Conservation (phyloP, 2,329 filamentous ascomycete species). For the Drechslera avenae region DNA sequence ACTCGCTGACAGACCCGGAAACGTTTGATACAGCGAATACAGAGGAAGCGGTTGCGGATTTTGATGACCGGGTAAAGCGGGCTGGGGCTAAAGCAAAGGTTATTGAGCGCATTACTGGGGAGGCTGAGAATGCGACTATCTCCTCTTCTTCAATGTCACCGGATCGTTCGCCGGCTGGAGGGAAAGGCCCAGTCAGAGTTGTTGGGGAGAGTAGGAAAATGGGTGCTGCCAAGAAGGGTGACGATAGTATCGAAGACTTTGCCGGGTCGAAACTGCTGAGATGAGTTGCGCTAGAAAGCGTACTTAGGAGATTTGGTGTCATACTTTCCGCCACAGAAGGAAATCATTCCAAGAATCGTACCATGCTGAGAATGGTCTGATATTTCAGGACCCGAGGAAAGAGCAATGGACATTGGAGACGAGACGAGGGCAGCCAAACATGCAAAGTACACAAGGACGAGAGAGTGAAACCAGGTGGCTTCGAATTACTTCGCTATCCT, state of each 20-base stretch:
- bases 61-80: slow-evolving; percentile 85
- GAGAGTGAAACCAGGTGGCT: slow-evolving; percentile 15
- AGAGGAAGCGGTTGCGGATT: slow-evolving; percentile 87
- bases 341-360: not conserved
- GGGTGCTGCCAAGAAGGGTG: slow-evolving; percentile 22
- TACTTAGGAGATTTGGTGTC: too few species aligned
- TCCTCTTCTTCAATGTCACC: slow-evolving; percentile 11
- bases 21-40: slow-evolving; percentile 80
- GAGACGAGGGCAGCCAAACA: not conserved
- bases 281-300: slow-evolving; percentile 11
- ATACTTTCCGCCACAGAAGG: not conserved
- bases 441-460: slow-evolving; percentile 3
- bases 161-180: slow-evolving; percentile 39
- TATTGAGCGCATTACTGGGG: slow-evolving; percentile 71
- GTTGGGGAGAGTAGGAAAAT: slow-evolving; percentile 18
- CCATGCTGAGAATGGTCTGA: not conserved
- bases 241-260: slow-evolving; percentile 45
- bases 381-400: not conserved
- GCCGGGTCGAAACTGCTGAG: slow-evolving; percentile 34
- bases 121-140: slow-evolving; percentile 6
- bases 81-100: slow-evolving; percentile 85
- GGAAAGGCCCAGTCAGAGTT: slow-evolving; percentile 22
- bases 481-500: slow-evolving; percentile 38
- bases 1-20: slow-evolving; percentile 77
- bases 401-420: not conserved